These are phyloP conservation scores for Pleurotus tuber-regium DNA, from an alignment of 768 basidiomycete genomes.

Conservation along the genomic window DNA sequence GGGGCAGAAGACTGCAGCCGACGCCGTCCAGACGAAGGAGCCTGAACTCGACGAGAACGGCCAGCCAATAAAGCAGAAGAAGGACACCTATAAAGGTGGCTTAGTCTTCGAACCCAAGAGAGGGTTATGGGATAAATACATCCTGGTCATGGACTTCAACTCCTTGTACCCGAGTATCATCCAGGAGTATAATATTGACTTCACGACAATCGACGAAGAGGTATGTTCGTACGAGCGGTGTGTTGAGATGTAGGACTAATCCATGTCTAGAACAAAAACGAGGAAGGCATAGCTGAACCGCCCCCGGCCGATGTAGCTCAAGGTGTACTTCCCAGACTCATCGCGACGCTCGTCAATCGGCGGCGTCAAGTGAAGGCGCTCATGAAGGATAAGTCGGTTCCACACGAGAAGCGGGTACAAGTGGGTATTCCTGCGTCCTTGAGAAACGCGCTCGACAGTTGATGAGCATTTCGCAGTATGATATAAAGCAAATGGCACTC, in stretches of 20 bases:
- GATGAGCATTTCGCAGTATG: conserved; percentile 67
- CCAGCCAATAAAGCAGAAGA: conserved; percentile 63
- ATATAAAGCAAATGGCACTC: conserved; percentile 95
- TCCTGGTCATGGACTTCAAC: conserved; percentile 99
- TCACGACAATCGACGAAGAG: conserved; percentile 87
- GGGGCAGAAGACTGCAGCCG: conserved; percentile 70
- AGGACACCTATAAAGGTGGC: conserved; percentile 98
- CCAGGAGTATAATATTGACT: conserved; percentile 99
- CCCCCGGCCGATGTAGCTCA: conserved; percentile 68
- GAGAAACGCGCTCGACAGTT: too few relatives aligned
- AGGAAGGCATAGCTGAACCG: conserved; percentile 89
- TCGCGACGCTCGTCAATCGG: conserved; percentile 91
- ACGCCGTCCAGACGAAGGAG: conserved; percentile 43
- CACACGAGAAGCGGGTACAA: conserved; percentile 79
- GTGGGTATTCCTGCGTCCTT: conserved; percentile 50
- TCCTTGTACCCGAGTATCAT: conserved; percentile 99
- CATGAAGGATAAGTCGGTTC: conserved; percentile 84
- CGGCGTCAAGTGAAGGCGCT: conserved; percentile 87
- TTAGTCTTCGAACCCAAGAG: conserved; percentile 96
- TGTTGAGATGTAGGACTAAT: conserved; percentile 16
- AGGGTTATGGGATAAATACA: conserved; percentile 93
- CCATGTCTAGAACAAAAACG: conserved; percentile 34
- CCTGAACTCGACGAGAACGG: conserved; percentile 58
- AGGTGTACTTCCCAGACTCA: conserved; percentile 95
- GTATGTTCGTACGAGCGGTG: conserved; percentile 21